These are phyloP conservation scores for Fusarium newnesense DNA, from an alignment of 2,329 filamentous ascomycete genomes.

Conservation along the genomic window DNA sequence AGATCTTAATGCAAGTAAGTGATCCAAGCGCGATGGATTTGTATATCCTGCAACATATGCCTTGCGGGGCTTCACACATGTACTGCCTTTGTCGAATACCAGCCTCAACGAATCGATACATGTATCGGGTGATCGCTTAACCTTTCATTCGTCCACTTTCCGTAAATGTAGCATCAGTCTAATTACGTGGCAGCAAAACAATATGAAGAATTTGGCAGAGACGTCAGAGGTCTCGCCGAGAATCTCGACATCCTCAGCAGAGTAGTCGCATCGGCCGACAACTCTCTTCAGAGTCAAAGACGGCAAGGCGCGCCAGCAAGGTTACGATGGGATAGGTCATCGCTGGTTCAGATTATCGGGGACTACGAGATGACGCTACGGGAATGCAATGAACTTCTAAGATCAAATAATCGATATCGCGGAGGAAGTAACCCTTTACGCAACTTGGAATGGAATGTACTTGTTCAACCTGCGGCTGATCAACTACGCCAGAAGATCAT, in stretches of 20 bases:
- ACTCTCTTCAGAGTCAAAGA: conserved; percentile 41
- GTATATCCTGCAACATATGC: conserved; percentile 6
- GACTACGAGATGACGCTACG: conserved; percentile 46
- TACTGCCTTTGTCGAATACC: background rate
- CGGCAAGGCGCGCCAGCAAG: conserved; percentile 33
- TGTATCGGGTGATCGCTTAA: background rate
- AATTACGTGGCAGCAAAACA: conserved; percentile 40
- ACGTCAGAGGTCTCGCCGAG: conserved; percentile 45
- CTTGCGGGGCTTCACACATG: conserved; percentile 30
- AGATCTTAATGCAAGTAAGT: conserved; percentile 49
- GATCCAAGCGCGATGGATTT: background rate
- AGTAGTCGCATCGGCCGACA: conserved; percentile 44
- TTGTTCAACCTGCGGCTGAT: conserved; percentile 49
- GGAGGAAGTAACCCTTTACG: conserved; percentile 40
- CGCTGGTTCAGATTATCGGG: conserved; percentile 45
- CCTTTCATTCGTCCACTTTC: background rate
- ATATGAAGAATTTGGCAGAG: conserved; percentile 48
- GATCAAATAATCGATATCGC: conserved; percentile 45
- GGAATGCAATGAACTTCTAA: conserved; percentile 47
- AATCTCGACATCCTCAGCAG: conserved; percentile 47
- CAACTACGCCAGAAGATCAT: conserved; percentile 46
- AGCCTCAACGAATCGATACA: background rate
- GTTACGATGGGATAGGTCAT: conserved; percentile 40
- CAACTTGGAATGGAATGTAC: conserved; percentile 51
- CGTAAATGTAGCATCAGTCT: background rate